Evolutionary conservation across 2,329 filamentous ascomycete genomes (phyloP), one percentile per base, ranked within the genome.

Genomic region (Epichloe typhina): DNA sequence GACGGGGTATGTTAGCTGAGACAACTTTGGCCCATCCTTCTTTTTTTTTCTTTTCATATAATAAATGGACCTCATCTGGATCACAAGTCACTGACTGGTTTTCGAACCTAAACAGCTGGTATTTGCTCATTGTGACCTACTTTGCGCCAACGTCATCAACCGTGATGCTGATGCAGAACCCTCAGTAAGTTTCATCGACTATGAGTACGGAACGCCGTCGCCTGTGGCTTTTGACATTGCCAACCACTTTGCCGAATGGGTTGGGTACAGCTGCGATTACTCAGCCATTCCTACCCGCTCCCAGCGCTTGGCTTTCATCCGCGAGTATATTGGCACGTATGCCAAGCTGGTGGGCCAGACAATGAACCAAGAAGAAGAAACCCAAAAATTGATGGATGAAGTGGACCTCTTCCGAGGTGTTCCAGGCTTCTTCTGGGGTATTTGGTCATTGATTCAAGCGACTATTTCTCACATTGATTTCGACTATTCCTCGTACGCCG

Each of bases 161-260:
- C 63, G 61, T 43, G 58, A 67, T 33, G 61, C 58, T 26, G 59
- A 65, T 13, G 62, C 69, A 33, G 65, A 58, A 49, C 57, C 66
- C 36, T 64, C 73, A 23, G 72, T 77, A 46, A 74, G 79, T 62
- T 97, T 98, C 69, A 98, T 98, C 66, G 93, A 98, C 70, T 98
- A 97, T 72, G 93, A 98, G 68, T 98, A 98, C 68, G 89, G 90
- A 13, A 93, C 88, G 4, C 90, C 93, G 2, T 91, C 90, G 1
- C 91, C 91, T 1, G 89, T 90, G 4, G 90, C 91, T 2, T 98
- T 98, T 68, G 93, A 98, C 66, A 83, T 98, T 59, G 85, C 91
- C 47, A 98, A 98, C 70, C 93, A 98, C 73, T 95, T 98, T 64
- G 89, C 93, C 46, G 93, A 98, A 70, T 98, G 93, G 91, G 90